Evolutionary conservation across 306 rosid species (phyloP).

Genomic region (Ormosia semicastrata): DNA sequence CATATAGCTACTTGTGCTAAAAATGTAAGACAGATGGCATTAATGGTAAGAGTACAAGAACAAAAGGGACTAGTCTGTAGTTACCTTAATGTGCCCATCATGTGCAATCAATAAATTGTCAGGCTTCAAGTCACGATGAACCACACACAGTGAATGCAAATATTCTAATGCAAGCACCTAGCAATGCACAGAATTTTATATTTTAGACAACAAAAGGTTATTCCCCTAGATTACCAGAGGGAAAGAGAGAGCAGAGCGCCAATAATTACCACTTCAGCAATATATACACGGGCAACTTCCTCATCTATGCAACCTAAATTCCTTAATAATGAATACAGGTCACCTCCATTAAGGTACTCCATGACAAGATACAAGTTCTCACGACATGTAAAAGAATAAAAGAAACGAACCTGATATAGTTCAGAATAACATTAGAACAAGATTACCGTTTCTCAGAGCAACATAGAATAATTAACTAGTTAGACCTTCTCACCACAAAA

Average conservation of each 20-base stretch:
- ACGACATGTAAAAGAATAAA: constrained; percentile 96
- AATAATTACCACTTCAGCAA: constrained; percentile 91
- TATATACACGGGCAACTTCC: constrained; percentile 94
- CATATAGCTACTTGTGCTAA: not conserved
- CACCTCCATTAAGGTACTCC: constrained; percentile 99
- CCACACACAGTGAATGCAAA: constrained; percentile 86
- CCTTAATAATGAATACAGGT: constrained; percentile 92
- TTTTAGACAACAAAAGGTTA: not conserved
- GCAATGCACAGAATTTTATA: constrained; percentile 10
- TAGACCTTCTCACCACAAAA: constrained; percentile 92
- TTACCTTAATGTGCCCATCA: constrained; percentile 98
- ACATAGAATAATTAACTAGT: constrained; percentile 26
- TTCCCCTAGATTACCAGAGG: constrained; percentile 5
- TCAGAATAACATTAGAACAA: constrained; percentile 32
- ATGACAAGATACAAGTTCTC: constrained; percentile 96
- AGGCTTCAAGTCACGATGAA: constrained; percentile 98
- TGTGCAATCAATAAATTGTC: constrained; percentile 97
- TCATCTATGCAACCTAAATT: constrained; percentile 94
- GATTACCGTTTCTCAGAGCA: constrained; percentile 20
- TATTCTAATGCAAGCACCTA: constrained; percentile 98
- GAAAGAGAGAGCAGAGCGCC: not conserved
- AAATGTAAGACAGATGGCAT: not conserved
- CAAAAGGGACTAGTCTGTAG: not conserved
- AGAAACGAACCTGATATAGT: constrained; percentile 87
- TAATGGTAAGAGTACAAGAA: not conserved